Evolutionary conservation across 495 filamentous ascomycete genomes (phyloP).

Genomic region (Ascodesmis nigricans): DNA sequence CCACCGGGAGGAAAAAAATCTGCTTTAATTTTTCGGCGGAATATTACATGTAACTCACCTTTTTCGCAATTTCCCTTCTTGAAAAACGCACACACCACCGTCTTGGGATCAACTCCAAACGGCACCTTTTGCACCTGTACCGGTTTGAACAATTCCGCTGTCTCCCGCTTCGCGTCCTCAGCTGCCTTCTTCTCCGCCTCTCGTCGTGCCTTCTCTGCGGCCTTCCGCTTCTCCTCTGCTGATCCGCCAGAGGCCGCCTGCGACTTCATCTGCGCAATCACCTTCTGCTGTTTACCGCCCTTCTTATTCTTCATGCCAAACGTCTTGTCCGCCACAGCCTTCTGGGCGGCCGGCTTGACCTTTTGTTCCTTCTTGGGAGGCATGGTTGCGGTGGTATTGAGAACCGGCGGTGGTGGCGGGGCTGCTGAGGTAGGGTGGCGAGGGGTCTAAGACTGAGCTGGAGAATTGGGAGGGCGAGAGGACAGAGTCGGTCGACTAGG

Average conservation of each 20-base stretch:
- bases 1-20: too few species aligned
- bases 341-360: constrained; percentile 43
- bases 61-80: constrained; percentile 97
- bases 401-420: too few species aligned
- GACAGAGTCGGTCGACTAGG: too few species aligned
- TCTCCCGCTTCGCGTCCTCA: constrained; percentile 54
- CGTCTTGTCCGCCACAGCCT: constrained; percentile 75
- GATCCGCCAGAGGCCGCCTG: constrained; percentile 48
- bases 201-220: constrained; percentile 64
- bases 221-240: constrained; percentile 68
- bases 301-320: constrained; percentile 99
- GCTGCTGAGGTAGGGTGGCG: too few species aligned
- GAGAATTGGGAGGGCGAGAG: too few species aligned
- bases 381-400: constrained; percentile 48
- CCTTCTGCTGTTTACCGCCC: constrained; percentile 67
- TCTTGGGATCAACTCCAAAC: constrained; percentile 96
- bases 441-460: too few species aligned
- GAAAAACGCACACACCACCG: constrained; percentile 85
- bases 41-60: too few species aligned
- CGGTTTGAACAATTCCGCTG: constrained; percentile 80
- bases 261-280: constrained; percentile 58
- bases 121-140: constrained; percentile 90
- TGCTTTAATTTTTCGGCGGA: too few species aligned
- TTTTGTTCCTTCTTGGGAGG: constrained; percentile 70
- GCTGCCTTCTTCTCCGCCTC: constrained; percentile 68